These are phyloP conservation scores for Colletotrichum kahawae DNA, from an alignment of 2,329 filamentous ascomycete species.

Conservation along the genomic window DNA sequence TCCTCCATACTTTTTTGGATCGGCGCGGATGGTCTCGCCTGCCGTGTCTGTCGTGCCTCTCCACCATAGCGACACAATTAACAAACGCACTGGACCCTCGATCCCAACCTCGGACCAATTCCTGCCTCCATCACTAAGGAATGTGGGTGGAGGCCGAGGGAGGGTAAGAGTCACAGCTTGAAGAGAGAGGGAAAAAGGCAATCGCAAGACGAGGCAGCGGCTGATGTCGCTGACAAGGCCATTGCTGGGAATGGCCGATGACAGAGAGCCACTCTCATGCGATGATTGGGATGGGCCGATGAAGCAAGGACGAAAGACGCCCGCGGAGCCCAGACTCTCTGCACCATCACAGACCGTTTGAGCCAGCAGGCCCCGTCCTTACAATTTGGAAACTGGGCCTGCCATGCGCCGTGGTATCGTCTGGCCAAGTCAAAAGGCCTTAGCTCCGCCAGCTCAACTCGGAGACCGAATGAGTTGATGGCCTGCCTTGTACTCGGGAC, in stretches of 20 bases:
- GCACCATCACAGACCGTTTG: slow-evolving; percentile 10
- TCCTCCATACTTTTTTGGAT: background rate
- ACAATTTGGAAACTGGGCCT: slow-evolving; percentile 7
- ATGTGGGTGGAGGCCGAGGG: background rate
- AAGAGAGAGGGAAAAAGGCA: background rate
- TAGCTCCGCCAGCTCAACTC: background rate
- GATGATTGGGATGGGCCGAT: background rate
- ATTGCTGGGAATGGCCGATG: background rate
- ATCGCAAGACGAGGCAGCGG: background rate
- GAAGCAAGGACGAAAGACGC: background rate
- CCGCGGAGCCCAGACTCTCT: background rate
- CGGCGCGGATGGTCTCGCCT: background rate
- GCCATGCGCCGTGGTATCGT: background rate
- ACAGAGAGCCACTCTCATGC: background rate
- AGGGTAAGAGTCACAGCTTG: background rate
- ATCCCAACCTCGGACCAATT: background rate
- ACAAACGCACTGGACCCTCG: background rate
- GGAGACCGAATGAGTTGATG: background rate
- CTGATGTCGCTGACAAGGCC: background rate
- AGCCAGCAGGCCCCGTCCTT: slow-evolving; percentile 12
- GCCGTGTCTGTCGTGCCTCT: background rate
- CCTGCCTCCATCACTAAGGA: background rate
- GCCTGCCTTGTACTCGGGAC: background rate
- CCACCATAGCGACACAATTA: background rate
- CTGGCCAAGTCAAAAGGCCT: background rate